Percentiles rank a stretch among this genome's conserved stretches.
Evolutionary conservation across 768 basidiomycete species (phyloP).

Genomic region (Amanita brunnescens): DNA sequence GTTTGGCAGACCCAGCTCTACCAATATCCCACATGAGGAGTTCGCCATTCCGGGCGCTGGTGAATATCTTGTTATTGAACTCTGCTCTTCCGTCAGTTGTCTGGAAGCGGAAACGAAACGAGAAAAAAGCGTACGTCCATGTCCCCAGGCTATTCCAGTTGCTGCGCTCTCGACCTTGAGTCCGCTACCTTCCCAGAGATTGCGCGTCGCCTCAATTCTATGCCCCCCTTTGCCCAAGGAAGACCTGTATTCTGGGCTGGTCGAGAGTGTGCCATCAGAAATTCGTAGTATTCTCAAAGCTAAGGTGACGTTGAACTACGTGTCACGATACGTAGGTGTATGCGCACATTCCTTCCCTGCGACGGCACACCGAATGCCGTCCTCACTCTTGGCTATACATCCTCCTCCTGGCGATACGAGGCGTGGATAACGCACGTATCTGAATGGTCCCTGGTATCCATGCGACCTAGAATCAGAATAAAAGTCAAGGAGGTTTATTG

Average conservation of each 20-base stretch:
- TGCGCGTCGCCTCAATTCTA: slow-evolving; percentile 64
- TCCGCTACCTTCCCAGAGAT: slow-evolving; percentile 71
- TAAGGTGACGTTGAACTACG: slow-evolving; percentile 17
- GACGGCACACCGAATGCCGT: slow-evolving; percentile 59
- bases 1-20: slow-evolving; percentile 57
- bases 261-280: slow-evolving; percentile 30
- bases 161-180: slow-evolving; percentile 71
- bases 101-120: neutral
- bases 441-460: slow-evolving; percentile 31
- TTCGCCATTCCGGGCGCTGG: slow-evolving; percentile 75
- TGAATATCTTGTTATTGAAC: slow-evolving; percentile 69
- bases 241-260: slow-evolving; percentile 39
- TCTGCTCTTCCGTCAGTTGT: slow-evolving; percentile 25
- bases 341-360: slow-evolving; percentile 71
- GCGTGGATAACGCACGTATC: slow-evolving; percentile 52
- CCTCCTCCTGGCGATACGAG: slow-evolving; percentile 57
- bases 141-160: slow-evolving; percentile 78
- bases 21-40: slow-evolving; percentile 79
- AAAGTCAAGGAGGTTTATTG: slow-evolving; percentile 13
- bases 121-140: slow-evolving; percentile 40
- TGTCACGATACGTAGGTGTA: neutral
- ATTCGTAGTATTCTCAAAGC: slow-evolving; percentile 55
- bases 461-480: slow-evolving; percentile 36
- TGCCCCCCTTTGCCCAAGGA: slow-evolving; percentile 50
- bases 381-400: slow-evolving; percentile 57